phyloP scores from a whole-genome alignment of 768 basidiomycete genomes.

The Phaeotremella skinneri region DNA sequence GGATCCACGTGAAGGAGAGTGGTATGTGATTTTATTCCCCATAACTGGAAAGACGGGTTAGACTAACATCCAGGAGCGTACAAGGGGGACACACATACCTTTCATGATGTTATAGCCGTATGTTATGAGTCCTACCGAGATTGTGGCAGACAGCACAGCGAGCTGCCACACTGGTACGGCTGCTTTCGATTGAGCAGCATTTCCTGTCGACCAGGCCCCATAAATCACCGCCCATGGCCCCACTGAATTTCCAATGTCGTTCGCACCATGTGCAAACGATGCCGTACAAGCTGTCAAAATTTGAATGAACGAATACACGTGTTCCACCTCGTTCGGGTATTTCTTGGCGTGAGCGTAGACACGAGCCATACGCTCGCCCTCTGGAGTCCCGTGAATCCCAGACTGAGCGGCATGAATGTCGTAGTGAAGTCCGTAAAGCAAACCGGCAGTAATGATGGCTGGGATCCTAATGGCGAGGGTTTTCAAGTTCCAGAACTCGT shows the following conservation, averaged over 20 bases:
- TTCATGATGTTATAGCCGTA: slow-evolving; percentile 55
- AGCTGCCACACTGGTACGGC: slow-evolving; percentile 53
- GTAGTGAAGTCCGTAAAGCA: slow-evolving; percentile 41
- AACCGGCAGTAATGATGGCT: slow-evolving; percentile 28
- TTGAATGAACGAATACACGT: slow-evolving; percentile 54
- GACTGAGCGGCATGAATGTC: slow-evolving; percentile 49
- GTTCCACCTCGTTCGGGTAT: slow-evolving; percentile 54
- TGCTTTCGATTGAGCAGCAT: slow-evolving; percentile 40
- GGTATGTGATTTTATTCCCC: slow-evolving; percentile 54
- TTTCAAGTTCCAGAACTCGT: slow-evolving; percentile 45
- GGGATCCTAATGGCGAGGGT: slow-evolving; percentile 32
- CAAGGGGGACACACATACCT: slow-evolving; percentile 12
- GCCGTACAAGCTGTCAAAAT: slow-evolving; percentile 54
- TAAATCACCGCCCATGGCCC: slow-evolving; percentile 54
- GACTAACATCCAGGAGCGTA: neutral
- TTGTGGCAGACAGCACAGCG: slow-evolving; percentile 44
- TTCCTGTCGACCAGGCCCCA: slow-evolving; percentile 50
- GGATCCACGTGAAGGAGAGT: slow-evolving; percentile 55
- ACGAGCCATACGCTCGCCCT: slow-evolving; percentile 45
- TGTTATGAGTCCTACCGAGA: slow-evolving; percentile 42
- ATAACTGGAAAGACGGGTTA: slow-evolving; percentile 27
- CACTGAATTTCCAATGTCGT: slow-evolving; percentile 53
- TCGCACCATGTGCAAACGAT: slow-evolving; percentile 55
- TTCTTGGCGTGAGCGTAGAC: slow-evolving; percentile 51
- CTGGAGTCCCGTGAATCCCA: slow-evolving; percentile 48